A percentile compares a stretch with the other conserved stretches of the same genome.
phyloP scores from a whole-genome alignment of 1,284 basidiomycete genomes.

The Apiotrichum siamense region DNA sequence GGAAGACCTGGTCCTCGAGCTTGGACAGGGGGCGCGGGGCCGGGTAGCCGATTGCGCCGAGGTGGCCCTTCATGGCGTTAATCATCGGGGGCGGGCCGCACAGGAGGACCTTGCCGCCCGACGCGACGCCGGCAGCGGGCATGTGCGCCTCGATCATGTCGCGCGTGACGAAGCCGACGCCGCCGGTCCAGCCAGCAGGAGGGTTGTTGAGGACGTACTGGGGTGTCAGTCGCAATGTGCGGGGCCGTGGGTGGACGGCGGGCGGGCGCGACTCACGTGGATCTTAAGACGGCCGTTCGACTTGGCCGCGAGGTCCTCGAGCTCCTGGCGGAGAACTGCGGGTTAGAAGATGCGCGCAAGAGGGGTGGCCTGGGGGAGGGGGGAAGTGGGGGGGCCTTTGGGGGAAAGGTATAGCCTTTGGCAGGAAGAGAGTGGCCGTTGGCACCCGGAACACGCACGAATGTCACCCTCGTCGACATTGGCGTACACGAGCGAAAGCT shows the following conservation, averaged over 20 bases:
- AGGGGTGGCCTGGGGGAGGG: not conserved
- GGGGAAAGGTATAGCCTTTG: too few relatives aligned
- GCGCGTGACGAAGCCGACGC: conserved; percentile 86
- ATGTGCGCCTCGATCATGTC: conserved; percentile 82
- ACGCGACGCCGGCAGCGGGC: conserved; percentile 40
- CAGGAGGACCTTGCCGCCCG: conserved; percentile 74
- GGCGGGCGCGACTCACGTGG: conserved; percentile 46
- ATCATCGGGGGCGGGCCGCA: conserved; percentile 97
- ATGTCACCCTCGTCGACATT: conserved; percentile 89
- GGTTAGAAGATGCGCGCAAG: not conserved
- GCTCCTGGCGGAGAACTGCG: conserved; percentile 70
- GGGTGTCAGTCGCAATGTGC: not conserved
- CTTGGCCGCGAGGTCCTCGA: conserved; percentile 59
- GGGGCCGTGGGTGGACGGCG: too few relatives aligned
- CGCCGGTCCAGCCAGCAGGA: conserved; percentile 77
- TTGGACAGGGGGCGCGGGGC: conserved; percentile 87
- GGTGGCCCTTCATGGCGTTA: conserved; percentile 92
- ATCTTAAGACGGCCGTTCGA: conserved; percentile 66
- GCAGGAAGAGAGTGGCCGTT: too few relatives aligned
- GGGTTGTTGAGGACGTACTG: conserved; percentile 81
- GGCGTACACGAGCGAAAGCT: conserved; percentile 85
- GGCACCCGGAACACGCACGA: conserved; percentile 35
- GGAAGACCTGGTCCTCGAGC: conserved; percentile 74
- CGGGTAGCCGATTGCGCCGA: conserved; percentile 79
- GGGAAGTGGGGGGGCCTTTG: too few relatives aligned